Evolutionary conservation across 2,329 filamentous ascomycete species (phyloP).

Genomic region (Zelopaecilomyces penicillatus): DNA sequence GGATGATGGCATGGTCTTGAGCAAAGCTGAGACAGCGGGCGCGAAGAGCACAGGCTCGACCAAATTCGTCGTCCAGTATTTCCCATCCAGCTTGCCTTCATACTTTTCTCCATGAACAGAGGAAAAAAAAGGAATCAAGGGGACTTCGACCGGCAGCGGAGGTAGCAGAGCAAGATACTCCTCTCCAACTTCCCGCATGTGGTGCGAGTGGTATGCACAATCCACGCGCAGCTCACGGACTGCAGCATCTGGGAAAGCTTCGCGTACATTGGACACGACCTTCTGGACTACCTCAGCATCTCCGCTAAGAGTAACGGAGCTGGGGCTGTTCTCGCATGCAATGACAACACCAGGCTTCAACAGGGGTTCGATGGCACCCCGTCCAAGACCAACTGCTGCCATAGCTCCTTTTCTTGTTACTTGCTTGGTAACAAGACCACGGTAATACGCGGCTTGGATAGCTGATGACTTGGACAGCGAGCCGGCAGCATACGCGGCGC

Average conservation of each 20-base stretch:
- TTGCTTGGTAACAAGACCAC: constrained; percentile 8
- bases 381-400: constrained; percentile 15
- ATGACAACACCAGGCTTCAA: constrained; percentile 11
- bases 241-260: background rate
- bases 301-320: constrained; percentile 14
- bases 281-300: constrained; percentile 10
- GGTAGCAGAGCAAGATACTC: background rate
- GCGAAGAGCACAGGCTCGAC: constrained; percentile 7
- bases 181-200: constrained; percentile 8
- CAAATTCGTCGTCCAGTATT: constrained; percentile 11
- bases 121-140: constrained; percentile 2
- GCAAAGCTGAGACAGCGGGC: background rate
- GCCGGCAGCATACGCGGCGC: constrained; percentile 19
- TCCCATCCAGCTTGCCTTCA: background rate
- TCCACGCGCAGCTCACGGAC: background rate
- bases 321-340: constrained; percentile 15
- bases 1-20: background rate
- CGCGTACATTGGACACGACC: background rate
- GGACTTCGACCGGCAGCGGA: background rate
- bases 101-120: constrained; percentile 1
- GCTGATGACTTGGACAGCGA: constrained; percentile 9
- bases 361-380: constrained; percentile 2
- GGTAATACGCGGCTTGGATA: constrained; percentile 12
- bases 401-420: constrained; percentile 12
- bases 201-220: constrained; percentile 21